A percentile compares a stretch with the other conserved stretches of the same genome.
Evolutionary conservation across 441 rosid genomes (phyloP).

Genomic region (Populus hybrid): DNA sequence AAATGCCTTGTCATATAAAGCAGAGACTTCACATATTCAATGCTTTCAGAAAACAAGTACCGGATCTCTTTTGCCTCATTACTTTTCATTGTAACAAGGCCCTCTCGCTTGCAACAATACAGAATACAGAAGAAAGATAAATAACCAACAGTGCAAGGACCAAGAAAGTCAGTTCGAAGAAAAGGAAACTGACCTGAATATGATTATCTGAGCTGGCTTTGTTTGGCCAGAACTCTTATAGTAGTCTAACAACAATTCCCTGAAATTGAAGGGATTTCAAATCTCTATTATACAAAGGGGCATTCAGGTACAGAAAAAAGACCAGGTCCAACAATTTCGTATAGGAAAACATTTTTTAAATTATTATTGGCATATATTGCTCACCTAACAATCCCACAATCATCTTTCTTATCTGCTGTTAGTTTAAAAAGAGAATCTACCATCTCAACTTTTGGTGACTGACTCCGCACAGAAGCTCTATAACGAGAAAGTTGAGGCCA

Average conservation of each 20-base stretch:
- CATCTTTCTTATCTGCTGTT: conserved; percentile 34
- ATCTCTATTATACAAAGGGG: background rate
- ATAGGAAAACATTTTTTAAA: background rate
- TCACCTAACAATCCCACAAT: conserved; percentile 67
- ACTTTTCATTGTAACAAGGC: background rate
- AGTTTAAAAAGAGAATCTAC: conserved; percentile 53
- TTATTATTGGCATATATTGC: background rate
- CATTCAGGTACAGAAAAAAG: conserved; percentile 3
- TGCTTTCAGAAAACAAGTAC: background rate
- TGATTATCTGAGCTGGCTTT: conserved; percentile 70
- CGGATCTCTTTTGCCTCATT: background rate
- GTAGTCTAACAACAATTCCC: no score
- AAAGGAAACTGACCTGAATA: conserved; percentile 55
- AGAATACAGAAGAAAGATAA: background rate
- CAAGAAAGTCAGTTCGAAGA: background rate
- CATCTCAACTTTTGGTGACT: conserved; percentile 77
- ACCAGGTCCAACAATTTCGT: background rate
- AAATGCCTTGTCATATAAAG: background rate
- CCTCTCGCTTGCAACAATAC: background rate
- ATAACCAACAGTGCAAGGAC: background rate
- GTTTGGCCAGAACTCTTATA: conserved; percentile 60
- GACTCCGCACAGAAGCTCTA: conserved; percentile 68
- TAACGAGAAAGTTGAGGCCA: conserved; percentile 77
- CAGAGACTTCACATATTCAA: background rate
- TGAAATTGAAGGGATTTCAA: conserved; percentile 23